Percentiles rank a stretch among this genome's conserved stretches.
phyloP scores from a whole-genome alignment of 1,139 yeast species.

The Yamadazyma diddensiae region DNA sequence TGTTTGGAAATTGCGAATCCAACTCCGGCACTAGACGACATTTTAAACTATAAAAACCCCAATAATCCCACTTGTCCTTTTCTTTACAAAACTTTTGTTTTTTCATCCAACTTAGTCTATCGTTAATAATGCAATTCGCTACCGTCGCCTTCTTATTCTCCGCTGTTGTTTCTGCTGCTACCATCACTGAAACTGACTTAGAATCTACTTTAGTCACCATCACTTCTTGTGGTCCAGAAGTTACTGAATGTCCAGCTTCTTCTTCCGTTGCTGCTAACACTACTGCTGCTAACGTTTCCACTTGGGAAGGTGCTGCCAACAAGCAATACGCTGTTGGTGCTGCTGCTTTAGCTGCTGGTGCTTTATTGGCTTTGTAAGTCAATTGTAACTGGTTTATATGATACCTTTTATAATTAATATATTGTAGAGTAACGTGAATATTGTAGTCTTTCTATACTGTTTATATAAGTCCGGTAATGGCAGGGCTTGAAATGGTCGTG shows the following conservation, averaged over 20 bases:
- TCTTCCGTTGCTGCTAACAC: conserved; percentile 26
- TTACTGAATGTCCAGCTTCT: conserved; percentile 41
- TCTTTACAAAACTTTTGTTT: conserved; percentile 7
- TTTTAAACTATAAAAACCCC: conserved; percentile 2
- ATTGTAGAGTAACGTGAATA: neutral
- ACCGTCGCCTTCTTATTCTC: conserved; percentile 44
- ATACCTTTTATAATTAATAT: conserved; percentile 13
- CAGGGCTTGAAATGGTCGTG: neutral
- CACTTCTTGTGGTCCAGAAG: conserved; percentile 39
- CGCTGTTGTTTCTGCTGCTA: conserved; percentile 35
- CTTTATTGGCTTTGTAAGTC: conserved; percentile 49
- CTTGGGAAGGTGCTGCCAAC: conserved; percentile 38
- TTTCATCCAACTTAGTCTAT: conserved; percentile 17
- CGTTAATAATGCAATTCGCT: conserved; percentile 43
- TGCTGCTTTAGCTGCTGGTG: conserved; percentile 52
- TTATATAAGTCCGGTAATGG: neutral
- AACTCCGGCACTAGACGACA: neutral
- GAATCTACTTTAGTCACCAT: conserved; percentile 37
- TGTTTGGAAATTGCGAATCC: neutral
- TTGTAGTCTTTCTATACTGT: neutral
- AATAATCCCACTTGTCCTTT: conserved; percentile 2
- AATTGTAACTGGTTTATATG: conserved; percentile 14
- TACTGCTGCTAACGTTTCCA: conserved; percentile 32
- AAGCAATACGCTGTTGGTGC: conserved; percentile 44
- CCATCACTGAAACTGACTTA: conserved; percentile 34